Percentiles rank a stretch among this genome's conserved stretches.
Evolutionary conservation across 345 rosid species (phyloP).

Genomic region (Arabis hirsuta): DNA sequence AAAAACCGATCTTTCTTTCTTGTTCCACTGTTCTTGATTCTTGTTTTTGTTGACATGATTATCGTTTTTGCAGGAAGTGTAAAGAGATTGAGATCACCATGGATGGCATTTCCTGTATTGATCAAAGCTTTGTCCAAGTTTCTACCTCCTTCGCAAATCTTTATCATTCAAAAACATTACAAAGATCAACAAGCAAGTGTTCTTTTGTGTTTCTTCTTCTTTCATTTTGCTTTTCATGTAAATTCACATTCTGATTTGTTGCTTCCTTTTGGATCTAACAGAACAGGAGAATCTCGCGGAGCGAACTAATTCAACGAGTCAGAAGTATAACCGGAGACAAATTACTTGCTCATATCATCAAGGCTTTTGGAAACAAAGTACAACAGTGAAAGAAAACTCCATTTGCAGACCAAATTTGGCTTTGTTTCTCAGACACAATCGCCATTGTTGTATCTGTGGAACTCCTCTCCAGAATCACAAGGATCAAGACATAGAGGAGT

Average conservation of each 20-base stretch:
- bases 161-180: constrained; percentile 55
- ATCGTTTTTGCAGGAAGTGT: constrained; percentile 28
- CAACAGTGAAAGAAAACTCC: constrained; percentile 17
- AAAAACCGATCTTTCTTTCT: background rate
- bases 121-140: constrained; percentile 63
- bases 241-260: constrained; percentile 9
- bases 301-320: constrained; percentile 58
- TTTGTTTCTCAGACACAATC: constrained; percentile 17
- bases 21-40: constrained; percentile 12
- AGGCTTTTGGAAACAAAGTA: constrained; percentile 60
- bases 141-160: constrained; percentile 50
- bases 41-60: background rate
- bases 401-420: constrained; percentile 20
- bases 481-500: constrained; percentile 24
- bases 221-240: background rate
- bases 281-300: constrained; percentile 71
- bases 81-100: constrained; percentile 64
- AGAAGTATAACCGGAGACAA: constrained; percentile 75
- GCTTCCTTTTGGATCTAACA: constrained; percentile 37
- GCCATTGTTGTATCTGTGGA: background rate
- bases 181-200: constrained; percentile 56
- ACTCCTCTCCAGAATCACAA: constrained; percentile 3
- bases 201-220: constrained; percentile 3
- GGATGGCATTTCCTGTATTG: constrained; percentile 74
- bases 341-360: constrained; percentile 67